Evolutionary conservation across 441 rosid genomes (phyloP), one percentile per base, ranked within the genome.

Genomic region (Croton setiger): DNA sequence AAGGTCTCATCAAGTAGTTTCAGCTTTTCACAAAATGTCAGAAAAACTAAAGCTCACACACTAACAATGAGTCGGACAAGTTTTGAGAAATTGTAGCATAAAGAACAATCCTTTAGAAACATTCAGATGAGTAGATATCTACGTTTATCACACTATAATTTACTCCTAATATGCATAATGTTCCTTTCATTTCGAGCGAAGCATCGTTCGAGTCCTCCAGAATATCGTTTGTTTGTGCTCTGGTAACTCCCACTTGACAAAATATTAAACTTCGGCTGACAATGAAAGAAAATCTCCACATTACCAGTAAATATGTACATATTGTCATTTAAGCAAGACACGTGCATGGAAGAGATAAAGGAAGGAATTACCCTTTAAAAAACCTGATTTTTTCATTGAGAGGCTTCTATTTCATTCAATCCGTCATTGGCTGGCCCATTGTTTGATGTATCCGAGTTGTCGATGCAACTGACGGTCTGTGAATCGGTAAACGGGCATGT

Each of bases 311-410:
- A 85, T 84, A 77, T 17, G 49, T 67, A 67, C 33, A 68, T 43
- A 65, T 17, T 52, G 59, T 70, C 35, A 55, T 37, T 37, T 12
- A 68, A 21, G 53, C 58, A 77, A 55, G 39, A 35, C 47, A 58
- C 15, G 31, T 27, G 60, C 68, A 70, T 57, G 78, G 75, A 79
- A 79, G 60, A 33, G 66, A 80, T 69, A 39, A 73, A 71, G 83
- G 79, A 77, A 73, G 78, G 81, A 81, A 84, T 76, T 83, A 86
- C 90, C 91, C 81, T 67, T 69, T 52, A 5, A 65, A 66, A 72
- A 65, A 37, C 74, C 47, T 66, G 65, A 71, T 57, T 41, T 68
- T 21, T 4, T 85, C 82, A 82, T 18, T 79, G 65, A 44, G 80
- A 75, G 51, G 87, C 77, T 68, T 83, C 84, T 52, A 64, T 69